Evolutionary conservation across 2,329 filamentous ascomycete genomes (phyloP).

Genomic region (Paraphoma chrysanthemicola): DNA sequence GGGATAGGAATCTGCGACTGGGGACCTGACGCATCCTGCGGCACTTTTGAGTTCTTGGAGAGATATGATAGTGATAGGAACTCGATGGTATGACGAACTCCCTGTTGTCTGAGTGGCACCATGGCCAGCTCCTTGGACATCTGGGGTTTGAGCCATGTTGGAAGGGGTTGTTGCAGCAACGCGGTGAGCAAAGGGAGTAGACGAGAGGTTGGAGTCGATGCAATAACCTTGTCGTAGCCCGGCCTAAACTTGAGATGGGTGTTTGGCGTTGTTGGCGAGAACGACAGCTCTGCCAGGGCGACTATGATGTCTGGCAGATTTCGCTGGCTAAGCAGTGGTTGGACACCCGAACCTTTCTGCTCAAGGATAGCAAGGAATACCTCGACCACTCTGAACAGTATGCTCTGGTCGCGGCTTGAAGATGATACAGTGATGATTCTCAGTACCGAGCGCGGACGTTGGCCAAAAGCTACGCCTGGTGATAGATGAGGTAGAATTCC

Average conservation of each 20-base stretch:
- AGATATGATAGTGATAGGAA: constrained; percentile 75
- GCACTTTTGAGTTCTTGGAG: constrained; percentile 53
- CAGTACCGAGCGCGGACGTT: constrained; percentile 45
- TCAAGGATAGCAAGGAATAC: constrained; percentile 31
- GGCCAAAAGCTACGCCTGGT: constrained; percentile 38
- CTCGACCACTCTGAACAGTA: constrained; percentile 22
- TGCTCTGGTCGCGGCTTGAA: constrained; percentile 10
- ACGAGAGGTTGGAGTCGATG: constrained; percentile 56
- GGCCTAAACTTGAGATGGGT: constrained; percentile 17
- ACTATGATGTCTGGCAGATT: constrained; percentile 44
- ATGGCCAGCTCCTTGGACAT: constrained; percentile 65
- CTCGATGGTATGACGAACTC: constrained; percentile 72
- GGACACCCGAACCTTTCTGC: constrained; percentile 39
- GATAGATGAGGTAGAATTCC: constrained; percentile 46
- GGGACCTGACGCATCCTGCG: constrained; percentile 28
- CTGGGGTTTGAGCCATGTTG: constrained; percentile 65
- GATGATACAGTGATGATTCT: constrained; percentile 17
- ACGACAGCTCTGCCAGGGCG: constrained; percentile 43
- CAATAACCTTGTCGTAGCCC: constrained; percentile 26
- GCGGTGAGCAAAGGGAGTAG: constrained; percentile 69
- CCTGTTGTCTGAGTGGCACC: constrained; percentile 67
- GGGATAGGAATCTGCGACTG: constrained; percentile 65
- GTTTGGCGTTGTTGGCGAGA: constrained; percentile 28
- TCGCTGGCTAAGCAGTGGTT: constrained; percentile 46
- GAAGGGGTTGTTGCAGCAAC: constrained; percentile 68